A percentile compares a stretch with the other conserved stretches of the same genome.
These are phyloP conservation scores for Cyberlindnera xylosilytica DNA, from an alignment of 805 yeast species.

Conservation along the genomic window DNA sequence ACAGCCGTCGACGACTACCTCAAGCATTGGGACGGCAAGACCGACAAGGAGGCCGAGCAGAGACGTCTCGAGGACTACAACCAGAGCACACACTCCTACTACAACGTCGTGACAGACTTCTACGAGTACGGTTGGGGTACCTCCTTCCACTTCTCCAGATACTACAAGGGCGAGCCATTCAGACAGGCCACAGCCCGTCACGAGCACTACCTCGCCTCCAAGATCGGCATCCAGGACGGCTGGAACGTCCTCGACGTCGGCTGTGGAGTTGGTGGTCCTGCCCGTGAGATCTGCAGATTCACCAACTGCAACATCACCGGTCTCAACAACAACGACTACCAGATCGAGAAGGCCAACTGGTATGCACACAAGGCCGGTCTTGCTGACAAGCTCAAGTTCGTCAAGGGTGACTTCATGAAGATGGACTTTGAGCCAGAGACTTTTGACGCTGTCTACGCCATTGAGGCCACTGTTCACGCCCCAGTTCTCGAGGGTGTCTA, in stretches of 20 bases:
- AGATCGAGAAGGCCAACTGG: constrained; percentile 84
- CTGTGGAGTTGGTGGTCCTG: constrained; percentile 99
- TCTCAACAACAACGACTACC: constrained; percentile 94
- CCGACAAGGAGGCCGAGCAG: constrained; percentile 66
- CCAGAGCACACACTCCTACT: constrained; percentile 89
- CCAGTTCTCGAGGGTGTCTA: constrained; percentile 96
- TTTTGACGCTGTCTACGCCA: constrained; percentile 96
- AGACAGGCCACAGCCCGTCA: constrained; percentile 94
- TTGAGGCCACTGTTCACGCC: constrained; percentile 98
- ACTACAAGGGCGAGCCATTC: constrained; percentile 90
- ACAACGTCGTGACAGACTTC: constrained; percentile 95
- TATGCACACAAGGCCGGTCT: constrained; percentile 68
- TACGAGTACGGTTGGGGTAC: constrained; percentile 99
- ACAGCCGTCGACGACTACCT: constrained; percentile 88
- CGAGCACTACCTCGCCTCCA: constrained; percentile 89
- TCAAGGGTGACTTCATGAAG: constrained; percentile 98
- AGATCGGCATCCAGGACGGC: constrained; percentile 73
- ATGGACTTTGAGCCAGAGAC: constrained; percentile 91
- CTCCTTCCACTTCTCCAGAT: constrained; percentile 95
- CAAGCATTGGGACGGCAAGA: constrained; percentile 96
- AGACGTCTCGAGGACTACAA: constrained; percentile 81
- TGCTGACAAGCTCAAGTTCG: constrained; percentile 73
- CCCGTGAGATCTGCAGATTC: constrained; percentile 91
- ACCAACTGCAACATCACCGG: constrained; percentile 87
- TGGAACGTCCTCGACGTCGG: constrained; percentile 96